Conservation (phyloP, 2,329 filamentous ascomycete species). For the Metarhizium guizhouense region DNA sequence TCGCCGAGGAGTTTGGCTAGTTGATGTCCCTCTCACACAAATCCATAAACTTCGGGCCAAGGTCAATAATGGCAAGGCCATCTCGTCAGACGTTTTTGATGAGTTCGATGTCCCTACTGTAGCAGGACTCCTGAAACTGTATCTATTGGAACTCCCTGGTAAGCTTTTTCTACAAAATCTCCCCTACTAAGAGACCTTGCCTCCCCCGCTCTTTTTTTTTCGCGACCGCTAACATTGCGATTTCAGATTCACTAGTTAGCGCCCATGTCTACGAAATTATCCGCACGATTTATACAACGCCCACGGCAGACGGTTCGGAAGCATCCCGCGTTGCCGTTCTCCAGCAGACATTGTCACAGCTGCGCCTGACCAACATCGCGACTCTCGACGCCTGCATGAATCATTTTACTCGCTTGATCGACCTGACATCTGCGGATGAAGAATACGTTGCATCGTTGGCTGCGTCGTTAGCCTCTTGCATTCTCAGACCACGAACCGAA, state of each 20-base stretch:
- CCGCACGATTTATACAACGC: constrained; percentile 88
- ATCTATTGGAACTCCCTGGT: constrained; percentile 91
- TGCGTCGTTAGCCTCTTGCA: constrained; percentile 68
- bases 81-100: constrained; percentile 66
- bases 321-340: constrained; percentile 78
- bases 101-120: constrained; percentile 93
- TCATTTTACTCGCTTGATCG: constrained; percentile 93
- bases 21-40: constrained; percentile 77
- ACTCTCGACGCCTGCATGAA: constrained; percentile 98
- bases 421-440: constrained; percentile 93
- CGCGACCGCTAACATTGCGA: constrained; percentile 14
- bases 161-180: constrained; percentile 22
- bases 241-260: constrained; percentile 86
- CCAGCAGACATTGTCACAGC: constrained; percentile 89
- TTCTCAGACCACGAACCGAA: constrained; percentile 79
- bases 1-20: constrained; percentile 84
- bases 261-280: constrained; percentile 98
- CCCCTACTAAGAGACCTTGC: background rate
- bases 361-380: constrained; percentile 93
- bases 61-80: constrained; percentile 79
- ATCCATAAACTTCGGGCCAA: constrained; percentile 75
- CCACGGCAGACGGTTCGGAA: constrained; percentile 67
- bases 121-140: constrained; percentile 86
- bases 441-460: constrained; percentile 69
- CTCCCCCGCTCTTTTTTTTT: background rate